Percentiles rank a stretch among this genome's conserved stretches.
These are phyloP conservation scores for Singerocomus rubriflavus DNA, from an alignment of 1,284 basidiomycete genomes.

Conservation along the genomic window DNA sequence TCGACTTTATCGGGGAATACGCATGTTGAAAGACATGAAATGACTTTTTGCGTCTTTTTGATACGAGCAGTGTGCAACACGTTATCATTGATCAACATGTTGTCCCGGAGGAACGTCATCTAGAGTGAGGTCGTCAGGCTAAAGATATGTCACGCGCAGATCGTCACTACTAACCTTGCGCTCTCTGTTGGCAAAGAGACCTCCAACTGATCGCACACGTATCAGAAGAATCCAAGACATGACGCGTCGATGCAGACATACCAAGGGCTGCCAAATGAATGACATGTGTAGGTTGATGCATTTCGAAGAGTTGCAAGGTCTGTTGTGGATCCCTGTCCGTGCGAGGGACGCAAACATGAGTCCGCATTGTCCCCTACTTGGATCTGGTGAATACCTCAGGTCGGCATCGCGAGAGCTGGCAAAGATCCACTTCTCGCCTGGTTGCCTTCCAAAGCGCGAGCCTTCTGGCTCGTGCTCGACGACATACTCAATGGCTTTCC, in stretches of 20 bases:
- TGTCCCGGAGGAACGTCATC: constrained; percentile 86
- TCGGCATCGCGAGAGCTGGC: constrained; percentile 73
- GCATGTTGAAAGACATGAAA: constrained; percentile 86
- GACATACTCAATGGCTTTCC: constrained; percentile 74
- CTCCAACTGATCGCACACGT: constrained; percentile 61
- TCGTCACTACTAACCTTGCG: constrained; percentile 56
- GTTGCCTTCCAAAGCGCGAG: constrained; percentile 70
- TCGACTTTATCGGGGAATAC: constrained; percentile 85
- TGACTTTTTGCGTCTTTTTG: constrained; percentile 63
- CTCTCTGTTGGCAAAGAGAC: constrained; percentile 89
- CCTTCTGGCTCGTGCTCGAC: constrained; percentile 75
- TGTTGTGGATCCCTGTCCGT: constrained; percentile 56
- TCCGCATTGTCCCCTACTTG: not conserved
- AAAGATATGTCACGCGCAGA: not conserved
- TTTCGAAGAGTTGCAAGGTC: constrained; percentile 72
- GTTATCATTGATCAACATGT: constrained; percentile 89
- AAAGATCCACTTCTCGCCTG: constrained; percentile 85
- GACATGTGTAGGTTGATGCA: constrained; percentile 87
- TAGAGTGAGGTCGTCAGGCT: constrained; percentile 26
- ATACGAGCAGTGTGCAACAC: constrained; percentile 74
- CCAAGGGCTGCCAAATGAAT: constrained; percentile 87
- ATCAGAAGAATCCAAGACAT: constrained; percentile 5
- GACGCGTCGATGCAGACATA: constrained; percentile 34
- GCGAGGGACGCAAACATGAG: constrained; percentile 3
- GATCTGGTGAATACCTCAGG: constrained; percentile 50